These are phyloP conservation scores for Leucosporidium scottii DNA, from an alignment of 768 basidiomycete species.

Conservation along the genomic window DNA sequence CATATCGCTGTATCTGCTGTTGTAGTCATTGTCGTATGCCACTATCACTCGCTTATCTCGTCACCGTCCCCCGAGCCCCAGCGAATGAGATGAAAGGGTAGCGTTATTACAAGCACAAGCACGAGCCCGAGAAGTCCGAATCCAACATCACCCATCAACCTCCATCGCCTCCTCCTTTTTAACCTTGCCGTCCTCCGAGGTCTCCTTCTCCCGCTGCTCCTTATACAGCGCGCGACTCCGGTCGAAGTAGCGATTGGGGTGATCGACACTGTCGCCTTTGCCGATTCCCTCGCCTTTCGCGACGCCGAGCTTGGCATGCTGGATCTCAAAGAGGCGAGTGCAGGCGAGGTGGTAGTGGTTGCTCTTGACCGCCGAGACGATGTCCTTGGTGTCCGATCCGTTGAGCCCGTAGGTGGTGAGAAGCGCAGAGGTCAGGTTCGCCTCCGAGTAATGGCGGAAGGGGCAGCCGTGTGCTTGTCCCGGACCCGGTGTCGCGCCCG, in stretches of 20 bases:
- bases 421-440: conserved; percentile 73
- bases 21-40: too few species aligned
- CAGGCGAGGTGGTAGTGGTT: conserved; percentile 91
- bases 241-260: conserved; percentile 71
- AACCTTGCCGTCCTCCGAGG: conserved; percentile 34
- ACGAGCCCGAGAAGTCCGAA: background rate
- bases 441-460: conserved; percentile 75
- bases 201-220: conserved; percentile 25
- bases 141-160: conserved; percentile 2
- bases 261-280: conserved; percentile 75
- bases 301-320: conserved; percentile 60
- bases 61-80: too few species aligned
- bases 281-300: conserved; percentile 86
- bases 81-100: too few species aligned
- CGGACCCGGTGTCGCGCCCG: conserved; percentile 58
- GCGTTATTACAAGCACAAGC: too few species aligned
- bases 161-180: conserved; percentile 19
- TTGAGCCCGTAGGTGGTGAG: conserved; percentile 62
- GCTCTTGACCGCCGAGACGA: conserved; percentile 68
- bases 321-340: conserved; percentile 92
- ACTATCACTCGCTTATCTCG: too few species aligned
- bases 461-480: conserved; percentile 80
- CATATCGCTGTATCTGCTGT: too few species aligned
- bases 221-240: conserved; percentile 9
- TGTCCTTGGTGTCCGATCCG: conserved; percentile 66